A percentile compares a stretch with the other conserved stretches of the same genome.
These are phyloP conservation scores for Nitzschia sp. DNA, from an alignment of 108 stramenopile genomes.

Conservation along the genomic window DNA sequence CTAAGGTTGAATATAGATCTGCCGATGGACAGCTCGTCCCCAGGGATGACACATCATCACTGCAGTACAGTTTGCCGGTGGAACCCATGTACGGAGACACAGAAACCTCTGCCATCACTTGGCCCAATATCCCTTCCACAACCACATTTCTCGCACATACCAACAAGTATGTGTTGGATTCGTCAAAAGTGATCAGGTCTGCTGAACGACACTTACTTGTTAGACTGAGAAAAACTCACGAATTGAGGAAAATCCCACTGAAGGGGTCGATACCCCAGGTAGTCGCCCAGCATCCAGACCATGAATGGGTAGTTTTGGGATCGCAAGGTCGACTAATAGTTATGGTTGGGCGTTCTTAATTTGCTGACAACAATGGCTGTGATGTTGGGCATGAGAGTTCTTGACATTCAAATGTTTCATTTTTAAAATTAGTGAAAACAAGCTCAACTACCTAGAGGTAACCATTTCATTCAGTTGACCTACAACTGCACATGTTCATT, in stretches of 20 bases:
- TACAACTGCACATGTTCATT: too few species aligned
- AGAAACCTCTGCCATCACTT: constrained; percentile 1
- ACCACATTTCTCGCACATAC: constrained; percentile 23
- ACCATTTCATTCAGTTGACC: too few species aligned
- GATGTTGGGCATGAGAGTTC: too few species aligned
- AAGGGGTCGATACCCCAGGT: background rate
- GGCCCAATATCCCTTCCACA: constrained; percentile 19
- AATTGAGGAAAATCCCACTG: background rate
- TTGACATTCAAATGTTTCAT: too few species aligned
- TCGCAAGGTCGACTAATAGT: background rate
- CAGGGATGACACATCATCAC: background rate
- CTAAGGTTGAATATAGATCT: constrained; percentile 8
- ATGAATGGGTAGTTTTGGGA: constrained; percentile 22
- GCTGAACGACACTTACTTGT: background rate
- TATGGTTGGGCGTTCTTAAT: constrained; percentile 1
- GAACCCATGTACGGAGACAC: constrained; percentile 17
- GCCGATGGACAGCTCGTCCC: constrained; percentile 7
- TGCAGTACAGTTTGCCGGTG: constrained; percentile 26
- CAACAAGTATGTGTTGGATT: constrained; percentile 34
- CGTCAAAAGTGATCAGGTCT: constrained; percentile 4
- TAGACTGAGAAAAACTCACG: background rate
- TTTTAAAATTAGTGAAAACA: too few species aligned
- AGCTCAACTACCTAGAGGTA: too few species aligned
- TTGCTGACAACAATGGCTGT: too few species aligned
- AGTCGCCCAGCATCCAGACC: constrained; percentile 12